Evolutionary conservation across 2,329 filamentous ascomycete genomes (phyloP), one percentile per base, ranked within the genome.

Genomic region (Penicillium sp.): DNA sequence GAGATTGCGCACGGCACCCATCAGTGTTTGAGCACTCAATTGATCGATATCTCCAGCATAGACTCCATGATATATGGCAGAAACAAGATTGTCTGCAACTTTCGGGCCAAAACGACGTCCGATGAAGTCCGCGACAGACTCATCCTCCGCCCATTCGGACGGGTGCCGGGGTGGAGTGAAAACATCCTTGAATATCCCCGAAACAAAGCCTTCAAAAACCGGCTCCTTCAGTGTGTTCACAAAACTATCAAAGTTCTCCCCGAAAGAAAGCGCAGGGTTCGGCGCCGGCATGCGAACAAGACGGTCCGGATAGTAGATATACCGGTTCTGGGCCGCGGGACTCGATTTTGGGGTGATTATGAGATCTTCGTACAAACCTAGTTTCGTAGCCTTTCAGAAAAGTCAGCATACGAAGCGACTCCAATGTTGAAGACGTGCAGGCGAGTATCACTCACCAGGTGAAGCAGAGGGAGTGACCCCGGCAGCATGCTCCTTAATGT

Each of bases 11-110:
- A 77, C 53, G 26, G 72, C 61, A 9, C 86, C 74, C 36, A 87
- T 68, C 38, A 89, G 76, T 47, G 84, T 85, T 62, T 84, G 84
- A 44, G 84, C 84, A 71, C 91, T 96, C 47, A 97, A 78, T 67
- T 87, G 81, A 70, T 89, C 85, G 44, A 96, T 84, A 72, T 97
- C 89, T 5, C 94, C 94, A 19, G 92, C 94, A 71, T 95, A 96
- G 55, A 97, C 91, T 39, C 94, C 94, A 72, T 97, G 94, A 49
- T 91, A 73, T 2, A 85, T 68, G 1, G 87, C 91, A 5, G 91
- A 96, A 7, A 85, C 74, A 16, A 96, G 50, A 64, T 95, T 92
- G 62, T 94, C 80, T 13, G 84, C 84, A 7, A 89, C 60, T 32
- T 77, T 70, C 19, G 79, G 76, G 40, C 80, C 78, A 14, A 86